These are phyloP conservation scores for Scortechinia acanthostroma DNA, from an alignment of 2,329 filamentous ascomycete species.

Conservation along the genomic window DNA sequence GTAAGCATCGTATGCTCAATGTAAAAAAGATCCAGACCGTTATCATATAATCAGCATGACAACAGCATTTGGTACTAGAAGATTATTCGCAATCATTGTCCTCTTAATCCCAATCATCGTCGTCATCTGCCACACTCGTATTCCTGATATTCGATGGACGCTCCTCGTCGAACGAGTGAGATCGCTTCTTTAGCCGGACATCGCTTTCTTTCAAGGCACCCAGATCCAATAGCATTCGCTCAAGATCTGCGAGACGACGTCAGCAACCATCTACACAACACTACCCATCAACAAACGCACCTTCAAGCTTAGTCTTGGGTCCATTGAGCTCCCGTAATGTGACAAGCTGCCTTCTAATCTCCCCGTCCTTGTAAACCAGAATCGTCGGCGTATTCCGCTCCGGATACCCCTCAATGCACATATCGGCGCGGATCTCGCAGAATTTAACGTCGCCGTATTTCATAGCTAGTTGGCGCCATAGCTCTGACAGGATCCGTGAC, in stretches of 20 bases:
- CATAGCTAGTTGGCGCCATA: constrained; percentile 50
- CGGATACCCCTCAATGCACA: constrained; percentile 63
- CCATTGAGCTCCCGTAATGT: constrained; percentile 52
- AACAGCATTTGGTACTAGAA: too few relatives aligned
- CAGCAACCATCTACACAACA: background rate
- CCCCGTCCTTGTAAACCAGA: constrained; percentile 52
- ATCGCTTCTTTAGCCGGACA: constrained; percentile 33
- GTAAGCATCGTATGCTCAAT: too few relatives aligned
- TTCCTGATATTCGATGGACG: constrained; percentile 19
- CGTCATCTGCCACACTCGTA: constrained; percentile 24
- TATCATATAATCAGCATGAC: too few relatives aligned
- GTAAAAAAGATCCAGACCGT: too few relatives aligned
- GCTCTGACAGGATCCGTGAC: constrained; percentile 45
- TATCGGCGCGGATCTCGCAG: constrained; percentile 55
- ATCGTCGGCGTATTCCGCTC: constrained; percentile 60
- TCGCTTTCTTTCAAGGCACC: constrained; percentile 50
- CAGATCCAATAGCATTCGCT: constrained; percentile 45
- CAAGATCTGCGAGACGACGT: constrained; percentile 33
- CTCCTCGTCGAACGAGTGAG: constrained; percentile 19
- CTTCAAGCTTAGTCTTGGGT: constrained; percentile 31
- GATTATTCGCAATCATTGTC: too few relatives aligned
- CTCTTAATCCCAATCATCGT: constrained; percentile 41
- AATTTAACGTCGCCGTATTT: constrained; percentile 62
- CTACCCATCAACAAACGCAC: constrained; percentile 13
- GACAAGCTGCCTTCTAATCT: constrained; percentile 54